phyloP scores from a whole-genome alignment of 1,139 yeast species.

The Blastobotrys indianensis region DNA sequence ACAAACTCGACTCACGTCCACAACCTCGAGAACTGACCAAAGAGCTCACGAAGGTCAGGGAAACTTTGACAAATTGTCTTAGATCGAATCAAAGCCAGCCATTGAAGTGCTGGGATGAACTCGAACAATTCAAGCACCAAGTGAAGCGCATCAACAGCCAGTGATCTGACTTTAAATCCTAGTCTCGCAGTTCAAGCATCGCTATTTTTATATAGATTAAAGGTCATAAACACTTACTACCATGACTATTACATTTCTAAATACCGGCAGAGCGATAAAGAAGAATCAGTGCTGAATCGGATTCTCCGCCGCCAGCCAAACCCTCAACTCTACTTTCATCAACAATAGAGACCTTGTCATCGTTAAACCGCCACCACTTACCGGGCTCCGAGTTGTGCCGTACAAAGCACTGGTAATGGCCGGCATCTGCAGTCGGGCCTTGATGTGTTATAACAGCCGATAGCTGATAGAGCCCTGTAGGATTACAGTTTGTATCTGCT shows the following conservation, averaged over 20 bases:
- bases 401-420: slow-evolving; percentile 91
- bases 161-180: neutral
- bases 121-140: slow-evolving; percentile 57
- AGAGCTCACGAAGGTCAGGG: slow-evolving; percentile 44
- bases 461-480: slow-evolving; percentile 81
- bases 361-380: slow-evolving; percentile 92
- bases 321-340: slow-evolving; percentile 73
- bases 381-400: slow-evolving; percentile 60
- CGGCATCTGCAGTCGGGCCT: slow-evolving; percentile 95
- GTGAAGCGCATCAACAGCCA: slow-evolving; percentile 11
- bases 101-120: slow-evolving; percentile 84
- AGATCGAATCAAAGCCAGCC: slow-evolving; percentile 64
- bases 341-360: slow-evolving; percentile 78
- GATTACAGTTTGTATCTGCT: slow-evolving; percentile 61
- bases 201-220: neutral
- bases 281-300: slow-evolving; percentile 87
- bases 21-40: slow-evolving; percentile 36
- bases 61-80: slow-evolving; percentile 59
- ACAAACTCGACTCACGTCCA: slow-evolving; percentile 34
- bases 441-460: slow-evolving; percentile 83
- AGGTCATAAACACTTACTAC: neutral
- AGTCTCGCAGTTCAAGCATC: neutral
- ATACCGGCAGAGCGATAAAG: slow-evolving; percentile 59
- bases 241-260: neutral
- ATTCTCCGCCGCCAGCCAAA: slow-evolving; percentile 96